These are phyloP conservation scores for Cystobasidium ongulense DNA, from an alignment of 768 basidiomycete genomes.

Conservation along the genomic window DNA sequence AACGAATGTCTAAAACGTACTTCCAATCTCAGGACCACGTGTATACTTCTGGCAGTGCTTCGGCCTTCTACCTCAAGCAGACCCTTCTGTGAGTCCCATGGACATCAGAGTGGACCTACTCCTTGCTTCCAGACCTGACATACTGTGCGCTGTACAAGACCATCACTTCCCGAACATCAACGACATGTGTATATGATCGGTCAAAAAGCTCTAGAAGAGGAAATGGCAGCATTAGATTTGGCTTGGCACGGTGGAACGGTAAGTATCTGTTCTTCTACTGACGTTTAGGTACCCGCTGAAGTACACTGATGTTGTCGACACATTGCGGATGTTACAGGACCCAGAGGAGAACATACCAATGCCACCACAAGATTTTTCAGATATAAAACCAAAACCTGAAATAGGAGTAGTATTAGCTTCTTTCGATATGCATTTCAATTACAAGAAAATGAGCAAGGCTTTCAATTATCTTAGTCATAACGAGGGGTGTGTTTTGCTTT, in stretches of 20 bases:
- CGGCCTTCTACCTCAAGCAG: conserved; percentile 21
- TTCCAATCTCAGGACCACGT: conserved; percentile 13
- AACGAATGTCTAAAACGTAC: not conserved
- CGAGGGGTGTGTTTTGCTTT: conserved; percentile 11
- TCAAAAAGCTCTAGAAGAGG: conserved; percentile 32
- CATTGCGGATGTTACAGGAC: no score
- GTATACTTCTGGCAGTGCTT: conserved; percentile 16
- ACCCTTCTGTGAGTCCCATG: conserved; percentile 3
- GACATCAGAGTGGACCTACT: not conserved
- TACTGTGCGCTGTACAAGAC: not conserved
- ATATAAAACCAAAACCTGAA: conserved; percentile 30
- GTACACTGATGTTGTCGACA: no score
- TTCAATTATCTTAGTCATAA: conserved; percentile 25
- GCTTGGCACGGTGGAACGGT: conserved; percentile 23
- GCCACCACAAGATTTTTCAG: conserved; percentile 29
- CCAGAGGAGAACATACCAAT: conserved; percentile 20
- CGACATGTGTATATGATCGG: conserved; percentile 30
- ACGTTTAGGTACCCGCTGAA: not conserved
- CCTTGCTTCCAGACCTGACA: not conserved
- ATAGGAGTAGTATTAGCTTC: conserved; percentile 32
- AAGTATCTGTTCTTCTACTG: not conserved
- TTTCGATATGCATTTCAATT: conserved; percentile 30
- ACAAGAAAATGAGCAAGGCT: conserved; percentile 30
- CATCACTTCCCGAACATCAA: conserved; percentile 20
- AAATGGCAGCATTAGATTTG: conserved; percentile 28